phyloP scores from a whole-genome alignment of 2,329 filamentous ascomycete genomes.

The Aureobasidium sp. region DNA sequence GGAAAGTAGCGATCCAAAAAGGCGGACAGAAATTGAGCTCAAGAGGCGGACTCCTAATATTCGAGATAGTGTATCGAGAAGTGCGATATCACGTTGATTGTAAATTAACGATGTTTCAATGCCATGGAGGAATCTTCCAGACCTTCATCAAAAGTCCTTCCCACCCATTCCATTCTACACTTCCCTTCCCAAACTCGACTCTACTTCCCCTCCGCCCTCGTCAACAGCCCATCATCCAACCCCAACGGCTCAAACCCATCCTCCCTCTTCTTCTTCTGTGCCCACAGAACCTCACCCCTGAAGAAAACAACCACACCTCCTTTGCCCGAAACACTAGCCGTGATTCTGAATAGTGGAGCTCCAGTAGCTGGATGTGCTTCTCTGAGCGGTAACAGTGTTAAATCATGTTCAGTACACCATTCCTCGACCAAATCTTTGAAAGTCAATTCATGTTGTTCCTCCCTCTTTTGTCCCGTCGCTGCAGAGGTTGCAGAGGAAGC shows the following conservation, averaged over 20 bases:
- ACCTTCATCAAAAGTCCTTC: no score
- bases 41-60: not conserved
- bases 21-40: not conserved
- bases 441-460: conserved; percentile 38
- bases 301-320: conserved; percentile 69
- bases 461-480: not conserved
- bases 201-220: conserved; percentile 47
- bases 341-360: conserved; percentile 64
- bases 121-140: no score
- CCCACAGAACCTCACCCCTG: conserved; percentile 60
- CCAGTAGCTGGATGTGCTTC: conserved; percentile 63
- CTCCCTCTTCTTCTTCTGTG: conserved; percentile 49
- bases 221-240: conserved; percentile 46
- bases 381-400: conserved; percentile 66
- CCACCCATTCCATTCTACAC: no score
- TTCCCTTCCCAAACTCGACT: conserved; percentile 9
- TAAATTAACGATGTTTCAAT: not conserved
- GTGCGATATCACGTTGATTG: not conserved
- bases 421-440: conserved; percentile 73
- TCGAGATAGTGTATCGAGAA: not conserved
- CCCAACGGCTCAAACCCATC: conserved; percentile 48
- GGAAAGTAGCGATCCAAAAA: not conserved
- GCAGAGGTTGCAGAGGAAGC: conserved; percentile 17
- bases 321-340: conserved; percentile 66
- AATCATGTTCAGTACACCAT: conserved; percentile 70